A percentile compares a stretch with the other conserved stretches of the same genome.
Conservation (phyloP, 2,329 filamentous ascomycete genomes). For the Scedosporium minutisporum region DNA sequence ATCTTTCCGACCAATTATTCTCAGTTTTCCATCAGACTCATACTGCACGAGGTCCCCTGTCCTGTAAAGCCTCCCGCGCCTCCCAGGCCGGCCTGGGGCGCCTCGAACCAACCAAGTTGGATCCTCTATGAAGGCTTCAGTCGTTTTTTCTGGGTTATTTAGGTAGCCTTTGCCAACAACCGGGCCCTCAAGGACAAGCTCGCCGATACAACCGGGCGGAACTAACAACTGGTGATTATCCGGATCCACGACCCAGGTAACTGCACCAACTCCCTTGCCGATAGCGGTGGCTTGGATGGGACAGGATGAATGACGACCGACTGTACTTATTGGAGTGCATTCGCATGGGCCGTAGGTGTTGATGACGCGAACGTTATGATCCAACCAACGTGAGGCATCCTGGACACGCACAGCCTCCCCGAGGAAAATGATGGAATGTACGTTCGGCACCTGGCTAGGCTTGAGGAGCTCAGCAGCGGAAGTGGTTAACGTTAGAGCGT, state of each 20-base stretch:
- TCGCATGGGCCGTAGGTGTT: conserved; percentile 46
- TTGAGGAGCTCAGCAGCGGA: conserved; percentile 38
- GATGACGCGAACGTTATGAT: conserved; percentile 32
- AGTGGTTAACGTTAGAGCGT: conserved; percentile 41
- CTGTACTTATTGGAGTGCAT: conserved; percentile 41
- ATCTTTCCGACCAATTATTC: conserved; percentile 48
- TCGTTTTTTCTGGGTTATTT: conserved; percentile 47
- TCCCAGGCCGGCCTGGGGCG: background rate
- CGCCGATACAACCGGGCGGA: conserved; percentile 38
- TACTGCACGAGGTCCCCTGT: conserved; percentile 36
- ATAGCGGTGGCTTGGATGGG: too few relatives aligned
- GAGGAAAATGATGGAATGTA: conserved; percentile 37
- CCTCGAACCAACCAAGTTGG: conserved; percentile 45
- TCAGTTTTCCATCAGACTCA: conserved; percentile 27
- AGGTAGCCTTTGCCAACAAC: conserved; percentile 53
- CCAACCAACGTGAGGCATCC: conserved; percentile 37
- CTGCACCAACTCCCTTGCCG: too few relatives aligned
- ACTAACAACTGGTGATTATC: conserved; percentile 34
- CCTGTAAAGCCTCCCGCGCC: conserved; percentile 24
- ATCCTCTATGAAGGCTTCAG: conserved; percentile 45
- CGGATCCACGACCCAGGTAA: conserved; percentile 39
- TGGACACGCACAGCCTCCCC: conserved; percentile 43
- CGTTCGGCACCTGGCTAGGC: conserved; percentile 31
- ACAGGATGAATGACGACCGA: conserved; percentile 29
- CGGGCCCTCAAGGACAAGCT: conserved; percentile 45